Conservation (phyloP, 495 filamentous ascomycete genomes). For the Parachaetomium inaequale region DNA sequence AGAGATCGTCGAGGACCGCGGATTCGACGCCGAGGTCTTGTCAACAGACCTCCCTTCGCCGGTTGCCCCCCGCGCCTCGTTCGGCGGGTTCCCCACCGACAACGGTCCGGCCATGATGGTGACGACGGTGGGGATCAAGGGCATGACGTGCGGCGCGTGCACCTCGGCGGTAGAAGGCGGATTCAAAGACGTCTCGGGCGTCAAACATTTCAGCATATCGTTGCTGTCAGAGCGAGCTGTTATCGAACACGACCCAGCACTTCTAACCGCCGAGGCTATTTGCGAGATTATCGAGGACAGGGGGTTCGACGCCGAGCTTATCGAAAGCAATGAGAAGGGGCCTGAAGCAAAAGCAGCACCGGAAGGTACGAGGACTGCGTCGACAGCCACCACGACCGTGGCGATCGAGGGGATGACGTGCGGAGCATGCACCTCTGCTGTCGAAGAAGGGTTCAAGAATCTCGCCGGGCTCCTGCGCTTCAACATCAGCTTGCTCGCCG, state of each 20-base stretch:
- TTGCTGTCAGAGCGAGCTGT: constrained; percentile 89
- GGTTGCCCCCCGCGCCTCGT: constrained; percentile 29
- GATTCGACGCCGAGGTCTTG: constrained; percentile 91
- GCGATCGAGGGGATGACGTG: constrained; percentile 98
- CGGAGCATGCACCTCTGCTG: constrained; percentile 86
- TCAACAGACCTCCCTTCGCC: constrained; percentile 66
- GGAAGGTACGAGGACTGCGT: constrained; percentile 16
- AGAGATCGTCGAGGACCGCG: constrained; percentile 87
- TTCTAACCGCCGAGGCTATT: constrained; percentile 68
- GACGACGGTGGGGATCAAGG: constrained; percentile 81
- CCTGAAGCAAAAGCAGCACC: constrained; percentile 34
- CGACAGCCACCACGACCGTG: constrained; percentile 69
- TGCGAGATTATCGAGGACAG: constrained; percentile 81
- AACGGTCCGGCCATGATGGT: constrained; percentile 45
- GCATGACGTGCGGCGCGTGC: constrained; percentile 97
- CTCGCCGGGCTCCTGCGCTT: constrained; percentile 77
- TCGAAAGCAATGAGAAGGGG: constrained; percentile 48
- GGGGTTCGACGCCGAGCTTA: constrained; percentile 83
- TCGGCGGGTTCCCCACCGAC: constrained; percentile 32
- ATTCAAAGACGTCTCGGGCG: constrained; percentile 70
- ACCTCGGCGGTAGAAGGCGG: constrained; percentile 85
- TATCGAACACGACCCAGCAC: constrained; percentile 70
- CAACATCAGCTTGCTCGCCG: constrained; percentile 90
- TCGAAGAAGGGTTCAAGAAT: constrained; percentile 75
- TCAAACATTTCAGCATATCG: constrained; percentile 89